Conservation (phyloP, 208 protist species). For the Entamoeba dispar region DNA sequence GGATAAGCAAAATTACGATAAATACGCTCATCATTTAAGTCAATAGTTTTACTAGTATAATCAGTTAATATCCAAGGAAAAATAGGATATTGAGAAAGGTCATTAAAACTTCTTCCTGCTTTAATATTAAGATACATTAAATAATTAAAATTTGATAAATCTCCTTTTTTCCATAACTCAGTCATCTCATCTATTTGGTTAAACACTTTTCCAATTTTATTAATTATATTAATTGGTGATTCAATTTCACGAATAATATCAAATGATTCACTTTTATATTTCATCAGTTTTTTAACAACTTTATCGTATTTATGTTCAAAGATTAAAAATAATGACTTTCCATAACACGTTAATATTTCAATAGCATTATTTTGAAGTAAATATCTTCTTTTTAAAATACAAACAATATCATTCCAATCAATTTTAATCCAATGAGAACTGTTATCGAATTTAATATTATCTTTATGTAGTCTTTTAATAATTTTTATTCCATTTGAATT, state of each 20-base stretch:
- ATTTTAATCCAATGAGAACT: too few species aligned
- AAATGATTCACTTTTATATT: neutral
- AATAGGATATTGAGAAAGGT: slow-evolving; percentile 22
- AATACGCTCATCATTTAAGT: slow-evolving; percentile 21
- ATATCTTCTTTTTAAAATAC: neutral
- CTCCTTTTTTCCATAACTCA: slow-evolving; percentile 6
- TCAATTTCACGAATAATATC: too few species aligned
- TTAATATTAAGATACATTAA: slow-evolving; percentile 17
- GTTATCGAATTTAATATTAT: too few species aligned
- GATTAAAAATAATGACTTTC: neutral
- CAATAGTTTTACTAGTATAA: slow-evolving; percentile 12
- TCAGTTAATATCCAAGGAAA: slow-evolving; percentile 30
- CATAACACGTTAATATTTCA: neutral
- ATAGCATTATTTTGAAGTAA: neutral
- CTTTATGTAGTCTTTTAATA: too few species aligned
- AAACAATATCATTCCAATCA: neutral
- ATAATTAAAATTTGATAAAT: slow-evolving; percentile 24
- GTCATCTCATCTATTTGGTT: neutral
- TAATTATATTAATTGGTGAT: too few species aligned
- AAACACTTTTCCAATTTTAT: neutral
- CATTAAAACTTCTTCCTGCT: slow-evolving; percentile 12
- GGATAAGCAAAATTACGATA: slow-evolving; percentile 43
- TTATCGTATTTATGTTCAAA: neutral
- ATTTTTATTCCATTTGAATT: too few species aligned
- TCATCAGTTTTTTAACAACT: neutral